phyloP scores from a whole-genome alignment of 768 basidiomycete genomes.

The Termitomyces sp. region DNA sequence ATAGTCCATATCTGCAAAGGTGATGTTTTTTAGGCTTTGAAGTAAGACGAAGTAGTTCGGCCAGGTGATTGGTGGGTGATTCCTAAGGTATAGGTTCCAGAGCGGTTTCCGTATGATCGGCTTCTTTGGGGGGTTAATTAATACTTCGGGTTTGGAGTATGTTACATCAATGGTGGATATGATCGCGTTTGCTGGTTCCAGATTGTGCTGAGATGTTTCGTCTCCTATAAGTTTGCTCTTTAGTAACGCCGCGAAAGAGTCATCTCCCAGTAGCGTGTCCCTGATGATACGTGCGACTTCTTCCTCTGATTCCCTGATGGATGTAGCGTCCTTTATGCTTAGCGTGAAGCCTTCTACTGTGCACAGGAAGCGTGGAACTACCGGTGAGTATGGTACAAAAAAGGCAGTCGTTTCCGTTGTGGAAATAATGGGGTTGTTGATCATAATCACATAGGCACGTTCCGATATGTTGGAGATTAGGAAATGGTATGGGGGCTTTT shows the following conservation, averaged over 20 bases:
- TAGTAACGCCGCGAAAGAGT: accelerated
- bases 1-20: background rate
- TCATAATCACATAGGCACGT: accelerated
- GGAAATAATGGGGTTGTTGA: background rate
- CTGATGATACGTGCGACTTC: too few species aligned
- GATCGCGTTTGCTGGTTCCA: too few species aligned
- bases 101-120: too few species aligned
- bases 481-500: background rate
- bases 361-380: too few species aligned
- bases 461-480: background rate
- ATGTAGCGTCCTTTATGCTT: too few species aligned
- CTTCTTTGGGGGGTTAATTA: too few species aligned
- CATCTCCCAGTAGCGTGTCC: background rate
- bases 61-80: too few species aligned
- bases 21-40: background rate
- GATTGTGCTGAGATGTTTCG: too few species aligned
- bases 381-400: background rate
- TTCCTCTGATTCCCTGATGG: too few species aligned
- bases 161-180: accelerated
- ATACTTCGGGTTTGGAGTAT: background rate
- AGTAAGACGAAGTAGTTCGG: background rate
- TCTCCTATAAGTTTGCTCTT: background rate
- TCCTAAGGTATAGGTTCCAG: too few species aligned
- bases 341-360: too few species aligned
- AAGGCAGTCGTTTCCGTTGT: accelerated